These are phyloP conservation scores for Diutina rugosa DNA, from an alignment of 1,139 yeast species.

Conservation along the genomic window DNA sequence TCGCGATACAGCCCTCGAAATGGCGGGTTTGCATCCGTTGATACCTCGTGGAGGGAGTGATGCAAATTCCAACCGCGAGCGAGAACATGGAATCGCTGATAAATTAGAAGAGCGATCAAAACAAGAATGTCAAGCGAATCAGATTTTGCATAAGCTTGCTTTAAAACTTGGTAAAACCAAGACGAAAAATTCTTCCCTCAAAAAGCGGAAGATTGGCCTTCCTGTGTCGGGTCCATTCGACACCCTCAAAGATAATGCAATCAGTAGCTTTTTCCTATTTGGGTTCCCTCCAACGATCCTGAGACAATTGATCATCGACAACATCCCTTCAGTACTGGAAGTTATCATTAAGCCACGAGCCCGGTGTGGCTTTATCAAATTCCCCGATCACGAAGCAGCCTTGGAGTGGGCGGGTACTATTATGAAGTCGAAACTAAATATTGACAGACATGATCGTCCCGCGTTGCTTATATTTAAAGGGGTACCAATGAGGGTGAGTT, in stretches of 20 bases:
- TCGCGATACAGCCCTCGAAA: constrained; percentile 68
- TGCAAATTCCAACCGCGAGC: constrained; percentile 20
- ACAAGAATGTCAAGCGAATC: constrained; percentile 10
- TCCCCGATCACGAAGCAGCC: constrained; percentile 36
- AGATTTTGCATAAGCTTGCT: constrained; percentile 27
- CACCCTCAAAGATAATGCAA: constrained; percentile 22
- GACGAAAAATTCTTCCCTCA: constrained; percentile 4
- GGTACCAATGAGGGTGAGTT: constrained; percentile 44
- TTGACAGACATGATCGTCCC: constrained; percentile 12
- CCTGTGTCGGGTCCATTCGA: constrained; percentile 47
- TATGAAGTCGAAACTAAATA: constrained; percentile 10
- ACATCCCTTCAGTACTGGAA: constrained; percentile 33
- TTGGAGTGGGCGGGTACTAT: constrained; percentile 36
- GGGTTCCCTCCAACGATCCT: constrained; percentile 61
- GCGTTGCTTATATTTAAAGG: constrained; percentile 19
- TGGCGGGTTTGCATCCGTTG: constrained; percentile 44
- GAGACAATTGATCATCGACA: constrained; percentile 38
- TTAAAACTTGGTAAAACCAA: constrained; percentile 16
- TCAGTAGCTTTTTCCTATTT: constrained; percentile 54
- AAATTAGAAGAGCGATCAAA: constrained; percentile 15
- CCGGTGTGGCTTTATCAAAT: constrained; percentile 53
- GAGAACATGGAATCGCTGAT: constrained; percentile 28
- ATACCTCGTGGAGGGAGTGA: constrained; percentile 4
- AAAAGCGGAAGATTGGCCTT: constrained; percentile 21
- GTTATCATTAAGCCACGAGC: constrained; percentile 48